A percentile compares a stretch with the other conserved stretches of the same genome.
Conservation (phyloP, 495 filamentous ascomycete species). For the Aspergillus taichungensis region DNA sequence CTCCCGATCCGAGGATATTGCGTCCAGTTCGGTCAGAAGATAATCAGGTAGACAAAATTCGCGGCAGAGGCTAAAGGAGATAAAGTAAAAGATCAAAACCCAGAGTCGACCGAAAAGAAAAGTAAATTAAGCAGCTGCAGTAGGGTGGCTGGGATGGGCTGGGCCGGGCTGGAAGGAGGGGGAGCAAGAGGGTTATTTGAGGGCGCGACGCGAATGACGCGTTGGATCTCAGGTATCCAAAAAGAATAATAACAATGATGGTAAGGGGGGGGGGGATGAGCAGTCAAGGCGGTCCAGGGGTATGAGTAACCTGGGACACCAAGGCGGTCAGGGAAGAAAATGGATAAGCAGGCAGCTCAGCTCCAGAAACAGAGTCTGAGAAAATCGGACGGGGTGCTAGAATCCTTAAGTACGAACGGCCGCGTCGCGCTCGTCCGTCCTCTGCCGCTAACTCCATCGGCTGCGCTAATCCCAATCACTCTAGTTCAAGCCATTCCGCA, state of each 20-base stretch:
- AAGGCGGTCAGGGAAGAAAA: slow-evolving; percentile 12
- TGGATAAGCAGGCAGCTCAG: slow-evolving; percentile 23
- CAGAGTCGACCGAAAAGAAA: slow-evolving; percentile 1
- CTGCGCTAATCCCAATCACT: slow-evolving; percentile 26
- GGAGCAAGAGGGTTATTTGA: slow-evolving; percentile 3
- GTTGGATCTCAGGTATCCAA: too few relatives aligned
- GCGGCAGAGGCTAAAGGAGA: slow-evolving; percentile 1
- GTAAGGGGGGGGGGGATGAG: too few relatives aligned
- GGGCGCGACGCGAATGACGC: slow-evolving; percentile 24
- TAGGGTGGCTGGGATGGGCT: slow-evolving; percentile 11
- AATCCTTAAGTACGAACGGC: slow-evolving; percentile 45
- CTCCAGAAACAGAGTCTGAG: slow-evolving; percentile 33
- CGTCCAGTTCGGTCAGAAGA: background rate
- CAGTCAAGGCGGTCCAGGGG: slow-evolving; percentile 5
- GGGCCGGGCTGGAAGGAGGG: too few relatives aligned
- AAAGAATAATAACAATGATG: too few relatives aligned
- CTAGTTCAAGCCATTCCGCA: slow-evolving; percentile 25
- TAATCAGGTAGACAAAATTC: slow-evolving; percentile 1
- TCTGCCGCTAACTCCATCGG: slow-evolving; percentile 35
- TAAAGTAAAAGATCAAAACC: slow-evolving; percentile 8
- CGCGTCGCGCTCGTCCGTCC: slow-evolving; percentile 29
- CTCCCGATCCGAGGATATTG: background rate
- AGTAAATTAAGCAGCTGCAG: slow-evolving; percentile 9
- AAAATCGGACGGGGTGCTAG: slow-evolving; percentile 40
- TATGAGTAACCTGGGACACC: background rate